Evolutionary conservation across 345 rosid genomes (phyloP), one percentile per base, ranked within the genome.

Genomic region (Gossypium herbaceum): DNA sequence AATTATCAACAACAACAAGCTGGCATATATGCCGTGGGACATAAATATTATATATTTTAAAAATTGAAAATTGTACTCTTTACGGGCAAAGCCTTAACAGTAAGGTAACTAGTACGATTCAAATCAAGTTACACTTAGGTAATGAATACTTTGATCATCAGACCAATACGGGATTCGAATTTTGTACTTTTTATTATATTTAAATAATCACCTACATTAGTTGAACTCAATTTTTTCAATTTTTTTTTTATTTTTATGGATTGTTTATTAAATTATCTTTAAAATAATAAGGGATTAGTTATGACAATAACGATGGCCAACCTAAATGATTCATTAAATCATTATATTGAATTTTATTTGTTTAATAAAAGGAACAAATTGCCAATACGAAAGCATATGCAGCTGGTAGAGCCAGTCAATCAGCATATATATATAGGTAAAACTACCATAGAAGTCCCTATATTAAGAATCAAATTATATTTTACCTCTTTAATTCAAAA

Each of bases 261-360:
- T 75, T 54, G 60, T 70, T 12, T 47, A 47, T 77, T 55, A 51
- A 69, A 76, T 12, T 47, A 9, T 12, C 51, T 9, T 68, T 51
- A 12, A 27, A 68, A 72, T 71, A 45, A 68, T 74, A 68, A 19
- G 20, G 12, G 19, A 25, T 79, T 71, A 54, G 72, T 70, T 75
- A 67, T 59, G n/a, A 64, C 56, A 54, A 61, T 6, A 59, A 72
- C 41, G 83, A 76, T 71, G 25, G 72, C 74, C 74, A 66, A 77
- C 81, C 82, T 76, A 77, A 75, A 67, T 59, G 69, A 48, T 47
- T 19, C 17, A 34, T 48, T 29, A 4, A 56, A 75, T 67, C 17
- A 61, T 74, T 19, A 51, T 24, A 45, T 12, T 1, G 59, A 12
- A 2, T 7, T 20, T 61, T 61, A 24, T 5, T 16, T 25, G 44